Conservation (phyloP, 23 red algal species). For the Chondrus crispus region DNA sequence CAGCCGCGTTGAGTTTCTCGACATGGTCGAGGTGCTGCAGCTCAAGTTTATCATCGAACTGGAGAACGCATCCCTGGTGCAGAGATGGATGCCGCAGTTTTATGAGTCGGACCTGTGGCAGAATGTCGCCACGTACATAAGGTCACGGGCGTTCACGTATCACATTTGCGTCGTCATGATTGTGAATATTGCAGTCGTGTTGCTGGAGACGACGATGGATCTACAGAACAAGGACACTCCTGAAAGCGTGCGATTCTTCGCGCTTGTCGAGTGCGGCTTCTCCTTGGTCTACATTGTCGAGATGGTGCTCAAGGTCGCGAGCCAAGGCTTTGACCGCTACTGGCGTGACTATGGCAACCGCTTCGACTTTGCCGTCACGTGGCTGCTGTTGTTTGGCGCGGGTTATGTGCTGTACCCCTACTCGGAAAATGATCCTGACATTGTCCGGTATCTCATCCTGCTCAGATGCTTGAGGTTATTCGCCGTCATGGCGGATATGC, state of each 20-base stretch:
- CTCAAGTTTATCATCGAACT: constrained; percentile 59
- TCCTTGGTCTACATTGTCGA: constrained; percentile 64
- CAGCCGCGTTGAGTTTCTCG: constrained; percentile 59
- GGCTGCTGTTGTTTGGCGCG: constrained; percentile 32
- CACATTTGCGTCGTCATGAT: constrained; percentile 59
- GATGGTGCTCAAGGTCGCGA: constrained; percentile 48
- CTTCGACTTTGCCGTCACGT: constrained; percentile 61
- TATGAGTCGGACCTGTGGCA: constrained; percentile 44
- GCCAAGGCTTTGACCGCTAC: constrained; percentile 48
- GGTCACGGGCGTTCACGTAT: constrained; percentile 17
- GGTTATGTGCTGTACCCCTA: constrained; percentile 48
- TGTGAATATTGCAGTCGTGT: constrained; percentile 48
- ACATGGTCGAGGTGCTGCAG: constrained; percentile 58
- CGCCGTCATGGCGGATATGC: constrained; percentile 36
- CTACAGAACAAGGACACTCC: constrained; percentile 45
- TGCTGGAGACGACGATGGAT: constrained; percentile 68
- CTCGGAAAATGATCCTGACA: constrained; percentile 44
- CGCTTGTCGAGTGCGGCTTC: constrained; percentile 50
- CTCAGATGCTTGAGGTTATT: constrained; percentile 48
- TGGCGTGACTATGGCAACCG: constrained; percentile 72
- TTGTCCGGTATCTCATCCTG: constrained; percentile 51
- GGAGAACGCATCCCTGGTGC: constrained; percentile 18
- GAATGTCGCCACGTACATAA: constrained; percentile 48
- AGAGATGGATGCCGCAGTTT: constrained; percentile 40
- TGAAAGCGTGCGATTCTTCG: constrained; percentile 41